phyloP scores from a whole-genome alignment of 345 rosid genomes.

The Bruguiera sexangula region DNA sequence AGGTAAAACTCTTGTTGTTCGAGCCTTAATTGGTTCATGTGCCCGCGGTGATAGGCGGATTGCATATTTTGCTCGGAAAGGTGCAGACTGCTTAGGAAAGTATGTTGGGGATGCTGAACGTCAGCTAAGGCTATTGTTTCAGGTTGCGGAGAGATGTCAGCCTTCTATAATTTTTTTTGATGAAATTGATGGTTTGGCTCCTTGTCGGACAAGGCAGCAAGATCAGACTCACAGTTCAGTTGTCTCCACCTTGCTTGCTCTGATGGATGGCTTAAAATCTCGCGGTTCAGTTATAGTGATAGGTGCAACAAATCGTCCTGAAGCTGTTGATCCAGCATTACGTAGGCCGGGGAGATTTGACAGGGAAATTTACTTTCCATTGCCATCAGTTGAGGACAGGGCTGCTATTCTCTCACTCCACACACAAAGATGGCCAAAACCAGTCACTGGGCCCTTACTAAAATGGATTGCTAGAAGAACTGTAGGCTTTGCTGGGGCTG shows the following conservation, averaged over 20 bases:
- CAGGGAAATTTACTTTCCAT: constrained; percentile 88
- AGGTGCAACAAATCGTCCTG: constrained; percentile 99
- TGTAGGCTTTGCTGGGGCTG: constrained; percentile 96
- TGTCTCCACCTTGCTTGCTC: constrained; percentile 93
- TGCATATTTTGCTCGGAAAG: constrained; percentile 98
- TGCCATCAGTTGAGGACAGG: constrained; percentile 81
- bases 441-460: constrained; percentile 72
- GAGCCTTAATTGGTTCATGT: constrained; percentile 91
- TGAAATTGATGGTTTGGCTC: constrained; percentile 98
- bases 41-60: constrained; percentile 86
- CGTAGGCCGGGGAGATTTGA: constrained; percentile 99
- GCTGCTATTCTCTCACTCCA: constrained; percentile 90
- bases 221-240: constrained; percentile 99
- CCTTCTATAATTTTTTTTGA: constrained; percentile 97
- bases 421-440: constrained; percentile 90
- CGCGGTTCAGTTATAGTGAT: constrained; percentile 98
- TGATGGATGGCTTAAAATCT: constrained; percentile 92
- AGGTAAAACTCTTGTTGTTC: constrained; percentile 94
- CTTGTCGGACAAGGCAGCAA: constrained; percentile 82
- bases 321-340: constrained; percentile 94
- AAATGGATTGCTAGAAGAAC: constrained; percentile 84
- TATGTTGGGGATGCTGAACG: constrained; percentile 99
- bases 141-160: constrained; percentile 97
- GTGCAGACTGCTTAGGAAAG: constrained; percentile 98
- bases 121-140: constrained; percentile 94